Base-by-base conservation (phyloP, 1,139 yeast genomes). In the Diutina ranongensis region DNA sequence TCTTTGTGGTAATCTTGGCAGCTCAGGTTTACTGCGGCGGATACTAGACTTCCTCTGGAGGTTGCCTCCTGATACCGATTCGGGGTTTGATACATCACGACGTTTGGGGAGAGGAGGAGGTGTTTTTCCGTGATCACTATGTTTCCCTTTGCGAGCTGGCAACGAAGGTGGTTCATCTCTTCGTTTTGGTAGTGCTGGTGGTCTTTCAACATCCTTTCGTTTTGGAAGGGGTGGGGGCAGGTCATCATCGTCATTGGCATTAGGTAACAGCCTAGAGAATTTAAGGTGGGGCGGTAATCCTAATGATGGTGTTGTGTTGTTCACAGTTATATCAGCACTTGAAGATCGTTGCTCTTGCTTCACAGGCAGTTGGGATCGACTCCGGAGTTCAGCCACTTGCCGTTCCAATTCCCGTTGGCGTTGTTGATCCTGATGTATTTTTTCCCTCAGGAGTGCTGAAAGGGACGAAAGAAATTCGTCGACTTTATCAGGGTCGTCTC, bases 371-470 rank as follows among this genome's bases (percentile, higher is more conserved):
- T 22, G 31, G 4, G 42, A 38, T 18, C 42, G 42, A 10, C 31
- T 22, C 31, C 42, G 42, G 32, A 38, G 42, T 32, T 38, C 42
- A 3, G 18, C 42, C 32, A 38, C 42, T 10, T 16, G 33, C 13
- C 42, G 31, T 16, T 38, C 20, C 13, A 38, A 25, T 5, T 38
- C 31, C 31, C 42, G 42, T 25, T 38, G 42, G 13, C 42, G 42
- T 16, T 38, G 42, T 3, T 18, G 42, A 27, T 38, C 42, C 32
- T 38, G 31, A 12, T 32, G 42, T 15, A 38, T 31, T 20, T 38
- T 38, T 5, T 38, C 32, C 20, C 15, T 27, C 42, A 15, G 32
- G 4, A 38, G 31, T 20, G 9, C 16, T 15, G 32, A 25, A 7
- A 38, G 20, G n/a, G 32, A 25, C 12, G 19, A 4, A 16, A 38